A percentile compares a stretch with the other conserved stretches of the same genome.
phyloP scores from a whole-genome alignment of 805 yeast species.

The Candida nitratophila region DNA sequence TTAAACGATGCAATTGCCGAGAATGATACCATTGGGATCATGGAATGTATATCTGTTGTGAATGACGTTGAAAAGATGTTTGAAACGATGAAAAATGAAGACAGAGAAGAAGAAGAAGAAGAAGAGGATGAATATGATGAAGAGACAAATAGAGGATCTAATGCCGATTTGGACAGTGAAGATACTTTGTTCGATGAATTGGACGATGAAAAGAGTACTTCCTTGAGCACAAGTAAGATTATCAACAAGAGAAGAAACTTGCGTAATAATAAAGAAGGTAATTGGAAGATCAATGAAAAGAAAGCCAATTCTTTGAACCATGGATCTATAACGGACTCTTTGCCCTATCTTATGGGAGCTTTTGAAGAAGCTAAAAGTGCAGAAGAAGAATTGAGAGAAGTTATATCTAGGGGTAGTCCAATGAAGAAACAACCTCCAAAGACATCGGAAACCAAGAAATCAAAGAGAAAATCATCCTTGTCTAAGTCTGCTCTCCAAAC shows the following conservation, averaged over 20 bases:
- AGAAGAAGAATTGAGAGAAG: slow-evolving; percentile 39
- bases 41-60: slow-evolving; percentile 62
- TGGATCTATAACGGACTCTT: slow-evolving; percentile 53
- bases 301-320: slow-evolving; percentile 32
- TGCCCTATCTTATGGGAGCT: slow-evolving; percentile 61
- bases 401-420: not conserved
- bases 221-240: slow-evolving; percentile 28
- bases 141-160: slow-evolving; percentile 1
- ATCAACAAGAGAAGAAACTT: slow-evolving; percentile 7
- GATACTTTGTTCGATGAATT: too few relatives aligned
- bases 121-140: slow-evolving; percentile 6
- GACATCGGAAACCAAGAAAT: too few relatives aligned
- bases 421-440: not conserved
- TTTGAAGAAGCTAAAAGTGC: slow-evolving; percentile 55
- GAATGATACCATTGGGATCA: slow-evolving; percentile 50
- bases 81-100: slow-evolving; percentile 37
- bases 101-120: slow-evolving; percentile 6
- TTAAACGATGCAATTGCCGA: slow-evolving; percentile 45
- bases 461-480: too few relatives aligned
- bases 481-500: too few relatives aligned
- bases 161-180: too few relatives aligned
- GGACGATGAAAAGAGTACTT: not conserved
- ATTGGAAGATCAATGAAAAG: slow-evolving; percentile 1
- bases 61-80: slow-evolving; percentile 71
- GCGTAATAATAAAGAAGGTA: slow-evolving; percentile 5